Conservation (phyloP, 1,284 basidiomycete species). For the Paramarasmius palmivorus region DNA sequence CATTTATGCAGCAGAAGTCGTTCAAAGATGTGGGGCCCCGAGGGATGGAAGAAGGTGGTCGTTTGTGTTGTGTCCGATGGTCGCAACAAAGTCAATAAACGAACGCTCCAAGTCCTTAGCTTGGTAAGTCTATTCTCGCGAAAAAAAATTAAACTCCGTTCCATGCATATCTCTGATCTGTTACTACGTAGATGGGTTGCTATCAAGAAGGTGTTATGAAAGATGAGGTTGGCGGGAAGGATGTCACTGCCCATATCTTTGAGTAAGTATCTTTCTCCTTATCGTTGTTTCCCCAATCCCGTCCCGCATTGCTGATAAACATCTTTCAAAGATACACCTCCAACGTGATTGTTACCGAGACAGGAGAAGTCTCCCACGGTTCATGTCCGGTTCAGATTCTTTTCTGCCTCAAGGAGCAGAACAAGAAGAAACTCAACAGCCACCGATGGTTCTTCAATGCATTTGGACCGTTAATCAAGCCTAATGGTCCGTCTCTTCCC, state of each 20-base stretch:
- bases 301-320: conserved; percentile 5
- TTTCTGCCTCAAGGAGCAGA: conserved; percentile 94
- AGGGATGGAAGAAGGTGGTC: conserved; percentile 95
- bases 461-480: conserved; percentile 84
- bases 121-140: conserved; percentile 43
- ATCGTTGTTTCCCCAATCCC: conserved; percentile 4
- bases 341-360: conserved; percentile 76
- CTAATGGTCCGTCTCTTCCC: conserved; percentile 57
- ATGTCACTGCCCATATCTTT: conserved; percentile 92
- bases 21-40: conserved; percentile 92
- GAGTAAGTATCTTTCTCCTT: conserved; percentile 54
- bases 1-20: conserved; percentile 80
- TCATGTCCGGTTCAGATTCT: conserved; percentile 88
- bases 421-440: conserved; percentile 93
- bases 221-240: conserved; percentile 88
- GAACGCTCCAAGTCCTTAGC: conserved; percentile 81
- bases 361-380: conserved; percentile 84
- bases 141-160: neutral
- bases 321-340: conserved; percentile 66
- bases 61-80: conserved; percentile 93
- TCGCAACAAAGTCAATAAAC: conserved; percentile 87
- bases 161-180: neutral
- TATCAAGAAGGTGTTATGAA: conserved; percentile 95
- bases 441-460: conserved; percentile 99
- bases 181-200: conserved; percentile 75